phyloP scores from a whole-genome alignment of 23 red algal species.

The Gracilaria gracilis region DNA sequence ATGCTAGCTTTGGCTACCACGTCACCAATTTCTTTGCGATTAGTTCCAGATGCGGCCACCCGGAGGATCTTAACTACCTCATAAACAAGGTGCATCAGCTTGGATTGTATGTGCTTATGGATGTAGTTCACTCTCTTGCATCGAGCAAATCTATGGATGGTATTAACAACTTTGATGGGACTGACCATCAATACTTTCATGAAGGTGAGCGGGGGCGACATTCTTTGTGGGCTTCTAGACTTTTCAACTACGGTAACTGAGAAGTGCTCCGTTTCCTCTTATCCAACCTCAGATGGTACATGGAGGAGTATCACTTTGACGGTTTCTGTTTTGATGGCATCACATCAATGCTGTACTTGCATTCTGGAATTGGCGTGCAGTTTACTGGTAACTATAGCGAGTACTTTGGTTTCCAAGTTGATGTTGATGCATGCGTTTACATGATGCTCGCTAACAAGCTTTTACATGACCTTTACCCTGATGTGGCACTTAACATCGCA shows the following conservation, averaged over 20 bases:
- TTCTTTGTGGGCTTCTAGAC: conserved; percentile 87
- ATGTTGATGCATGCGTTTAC: conserved; percentile 98
- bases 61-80: conserved; percentile 94
- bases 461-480: conserved; percentile 82
- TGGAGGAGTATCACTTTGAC: conserved; percentile 99
- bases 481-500: conserved; percentile 82
- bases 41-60: conserved; percentile 75
- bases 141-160: conserved; percentile 95
- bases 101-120: conserved; percentile 94
- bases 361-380: conserved; percentile 88
- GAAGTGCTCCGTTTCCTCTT: conserved; percentile 97
- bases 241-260: conserved; percentile 98
- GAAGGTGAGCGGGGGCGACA: conserved; percentile 92
- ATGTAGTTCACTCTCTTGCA: conserved; percentile 98
- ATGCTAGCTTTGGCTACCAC: conserved; percentile 98
- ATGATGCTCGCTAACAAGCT: conserved; percentile 97
- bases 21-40: conserved; percentile 99
- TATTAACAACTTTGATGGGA: conserved; percentile 97
- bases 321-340: conserved; percentile 99
- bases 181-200: conserved; percentile 97
- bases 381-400: conserved; percentile 92
- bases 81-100: conserved; percentile 90
- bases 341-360: conserved; percentile 95
- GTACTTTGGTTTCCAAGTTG: conserved; percentile 99
- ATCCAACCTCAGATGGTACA: conserved; percentile 93